phyloP scores from a whole-genome alignment of 352 stramenopile species.

The Plasmopara halstedii region DNA sequence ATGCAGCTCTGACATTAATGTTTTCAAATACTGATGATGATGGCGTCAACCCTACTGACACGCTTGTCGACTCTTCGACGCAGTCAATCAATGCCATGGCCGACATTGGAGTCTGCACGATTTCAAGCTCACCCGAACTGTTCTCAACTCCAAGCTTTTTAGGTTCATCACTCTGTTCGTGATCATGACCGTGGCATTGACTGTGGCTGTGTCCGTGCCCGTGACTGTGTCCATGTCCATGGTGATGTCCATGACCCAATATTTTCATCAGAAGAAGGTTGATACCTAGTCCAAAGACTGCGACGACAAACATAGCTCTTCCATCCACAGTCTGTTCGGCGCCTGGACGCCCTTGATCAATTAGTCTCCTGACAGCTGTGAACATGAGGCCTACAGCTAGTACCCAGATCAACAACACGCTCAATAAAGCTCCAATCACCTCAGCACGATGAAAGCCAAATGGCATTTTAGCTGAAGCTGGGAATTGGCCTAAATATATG shows the following conservation, averaged over 20 bases:
- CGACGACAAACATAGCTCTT: conserved; percentile 93
- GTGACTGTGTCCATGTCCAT: conserved; percentile 45
- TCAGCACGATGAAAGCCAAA: conserved; percentile 97
- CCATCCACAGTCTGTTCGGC: conserved; percentile 49
- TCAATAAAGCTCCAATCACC: conserved; percentile 93
- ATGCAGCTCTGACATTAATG: conserved; percentile 95
- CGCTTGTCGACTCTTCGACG: conserved; percentile 15
- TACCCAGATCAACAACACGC: conserved; percentile 91
- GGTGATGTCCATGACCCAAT: conserved; percentile 64
- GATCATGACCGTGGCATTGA: conserved; percentile 23
- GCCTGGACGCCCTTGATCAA: conserved; percentile 25
- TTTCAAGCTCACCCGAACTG: conserved; percentile 33
- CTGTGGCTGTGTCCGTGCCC: conserved; percentile 41
- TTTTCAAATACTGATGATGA: conserved; percentile 64
- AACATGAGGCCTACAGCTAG: conserved; percentile 89
- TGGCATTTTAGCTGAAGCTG: conserved; percentile 61
- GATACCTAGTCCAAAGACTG: conserved; percentile 89
- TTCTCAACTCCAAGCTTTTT: conserved; percentile 23
- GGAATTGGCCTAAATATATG: conserved; percentile 59
- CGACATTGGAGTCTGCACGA: conserved; percentile 66
- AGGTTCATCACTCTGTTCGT: conserved; percentile 14
- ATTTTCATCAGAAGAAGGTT: conserved; percentile 94
- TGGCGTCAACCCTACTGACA: conserved; percentile 4
- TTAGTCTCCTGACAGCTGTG: conserved; percentile 84
- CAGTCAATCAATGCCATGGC: conserved; percentile 62